phyloP scores from a whole-genome alignment of 78 protist species.

The Tieghemostelium lacteum region DNA sequence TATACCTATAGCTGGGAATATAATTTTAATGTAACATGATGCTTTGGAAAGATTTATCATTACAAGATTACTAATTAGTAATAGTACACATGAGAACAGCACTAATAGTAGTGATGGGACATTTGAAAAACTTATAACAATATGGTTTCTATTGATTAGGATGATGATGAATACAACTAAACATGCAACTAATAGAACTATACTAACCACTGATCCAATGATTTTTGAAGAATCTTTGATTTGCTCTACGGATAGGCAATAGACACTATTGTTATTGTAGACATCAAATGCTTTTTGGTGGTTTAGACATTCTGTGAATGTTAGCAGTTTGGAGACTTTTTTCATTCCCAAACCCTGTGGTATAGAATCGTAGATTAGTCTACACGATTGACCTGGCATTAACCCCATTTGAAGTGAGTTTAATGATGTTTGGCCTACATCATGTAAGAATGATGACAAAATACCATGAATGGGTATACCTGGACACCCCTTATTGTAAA shows the following conservation, averaged over 20 bases:
- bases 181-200: background rate
- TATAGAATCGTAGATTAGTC: background rate
- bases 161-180: background rate
- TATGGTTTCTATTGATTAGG: background rate
- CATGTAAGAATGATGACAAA: background rate
- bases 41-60: background rate
- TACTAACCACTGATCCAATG: background rate
- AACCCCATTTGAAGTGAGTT: background rate
- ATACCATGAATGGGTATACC: background rate
- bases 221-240: background rate
- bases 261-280: background rate
- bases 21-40: background rate
- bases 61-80: no score
- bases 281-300: background rate
- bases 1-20: background rate
- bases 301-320: background rate
- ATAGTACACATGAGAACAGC: background rate
- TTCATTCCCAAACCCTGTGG: background rate
- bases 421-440: background rate
- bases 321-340: background rate
- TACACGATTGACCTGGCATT: background rate
- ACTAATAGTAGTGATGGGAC: background rate
- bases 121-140: constrained; percentile 12
- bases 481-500: background rate
- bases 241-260: background rate